phyloP scores from a whole-genome alignment of 257 asterid species.

The Nicotiana undulata region DNA sequence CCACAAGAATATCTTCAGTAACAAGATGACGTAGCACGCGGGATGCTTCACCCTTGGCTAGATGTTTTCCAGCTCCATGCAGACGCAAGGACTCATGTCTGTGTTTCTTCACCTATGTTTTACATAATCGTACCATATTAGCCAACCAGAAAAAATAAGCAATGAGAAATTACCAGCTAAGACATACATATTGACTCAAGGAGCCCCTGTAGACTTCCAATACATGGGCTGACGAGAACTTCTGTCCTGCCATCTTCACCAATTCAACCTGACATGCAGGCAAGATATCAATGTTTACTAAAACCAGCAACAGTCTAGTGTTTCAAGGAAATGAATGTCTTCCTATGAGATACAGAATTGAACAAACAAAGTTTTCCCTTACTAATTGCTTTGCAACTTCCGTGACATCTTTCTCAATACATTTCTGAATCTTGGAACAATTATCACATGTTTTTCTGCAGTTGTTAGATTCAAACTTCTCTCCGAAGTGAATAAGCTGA shows the following conservation, averaged over 20 bases:
- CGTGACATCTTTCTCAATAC: slow-evolving; percentile 80
- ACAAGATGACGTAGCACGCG: slow-evolving; percentile 90
- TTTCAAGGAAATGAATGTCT: background rate
- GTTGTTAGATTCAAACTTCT: slow-evolving; percentile 68
- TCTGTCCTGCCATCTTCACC: slow-evolving; percentile 73
- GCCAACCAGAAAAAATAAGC: slow-evolving; percentile 11
- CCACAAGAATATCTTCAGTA: slow-evolving; percentile 72
- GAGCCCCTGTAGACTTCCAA: slow-evolving; percentile 97
- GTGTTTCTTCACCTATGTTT: slow-evolving; percentile 83
- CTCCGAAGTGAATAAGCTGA: slow-evolving; percentile 96
- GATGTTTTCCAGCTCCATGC: slow-evolving; percentile 96
- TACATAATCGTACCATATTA: slow-evolving; percentile 18
- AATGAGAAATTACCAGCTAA: slow-evolving; percentile 14
- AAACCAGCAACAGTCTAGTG: background rate
- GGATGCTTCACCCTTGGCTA: slow-evolving; percentile 84
- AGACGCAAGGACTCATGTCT: slow-evolving; percentile 64
- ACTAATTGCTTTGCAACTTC: slow-evolving; percentile 81
- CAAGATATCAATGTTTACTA: background rate
- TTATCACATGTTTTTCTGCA: slow-evolving; percentile 92
- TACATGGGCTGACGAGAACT: slow-evolving; percentile 77
- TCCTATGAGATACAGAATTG: background rate
- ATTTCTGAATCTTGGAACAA: slow-evolving; percentile 65
- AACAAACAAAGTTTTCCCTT: slow-evolving; percentile 9
- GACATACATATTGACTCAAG: slow-evolving; percentile 83
- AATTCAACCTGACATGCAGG: slow-evolving; percentile 56